Conservation (phyloP, 1,284 basidiomycete genomes). For the Puccinia coronata region DNA sequence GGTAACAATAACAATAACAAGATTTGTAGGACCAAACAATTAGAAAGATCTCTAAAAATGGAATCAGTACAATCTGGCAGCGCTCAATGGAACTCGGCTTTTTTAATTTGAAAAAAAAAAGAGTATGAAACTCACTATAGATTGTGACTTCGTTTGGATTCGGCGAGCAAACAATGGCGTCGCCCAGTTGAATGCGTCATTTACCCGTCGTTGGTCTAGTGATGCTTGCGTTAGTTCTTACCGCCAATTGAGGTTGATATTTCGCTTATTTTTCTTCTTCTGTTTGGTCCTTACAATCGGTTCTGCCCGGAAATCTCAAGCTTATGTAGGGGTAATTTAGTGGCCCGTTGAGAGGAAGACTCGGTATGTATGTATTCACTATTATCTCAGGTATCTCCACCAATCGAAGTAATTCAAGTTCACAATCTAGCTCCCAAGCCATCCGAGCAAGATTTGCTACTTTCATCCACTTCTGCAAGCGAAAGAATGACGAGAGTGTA, state of each 20-base stretch:
- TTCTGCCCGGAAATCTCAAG: slow-evolving; percentile 7
- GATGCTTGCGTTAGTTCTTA: neutral
- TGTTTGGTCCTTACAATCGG: slow-evolving; percentile 39
- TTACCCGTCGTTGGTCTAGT: slow-evolving; percentile 9
- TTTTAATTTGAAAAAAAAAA: too few species aligned
- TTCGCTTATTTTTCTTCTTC: slow-evolving; percentile 46
- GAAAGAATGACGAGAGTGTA: slow-evolving; percentile 55
- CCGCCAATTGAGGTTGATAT: slow-evolving; percentile 8
- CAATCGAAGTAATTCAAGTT: slow-evolving; percentile 34
- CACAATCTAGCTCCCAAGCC: slow-evolving; percentile 54
- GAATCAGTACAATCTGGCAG: neutral
- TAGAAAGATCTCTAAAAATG: too few species aligned
- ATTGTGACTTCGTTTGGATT: too few species aligned
- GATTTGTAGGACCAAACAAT: too few species aligned
- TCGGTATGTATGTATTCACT: slow-evolving; percentile 11
- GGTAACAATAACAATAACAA: neutral
- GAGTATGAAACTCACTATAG: too few species aligned
- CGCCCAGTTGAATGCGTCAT: slow-evolving; percentile 34
- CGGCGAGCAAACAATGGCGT: slow-evolving; percentile 44
- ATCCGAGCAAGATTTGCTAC: slow-evolving; percentile 54
- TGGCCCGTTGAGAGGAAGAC: neutral
- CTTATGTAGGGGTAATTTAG: slow-evolving; percentile 15
- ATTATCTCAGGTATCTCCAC: slow-evolving; percentile 43
- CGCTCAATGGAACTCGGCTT: neutral
- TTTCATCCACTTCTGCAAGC: slow-evolving; percentile 54